Conservation (phyloP, 2,329 filamentous ascomycete species). For the Paramyrothecium roridum region DNA sequence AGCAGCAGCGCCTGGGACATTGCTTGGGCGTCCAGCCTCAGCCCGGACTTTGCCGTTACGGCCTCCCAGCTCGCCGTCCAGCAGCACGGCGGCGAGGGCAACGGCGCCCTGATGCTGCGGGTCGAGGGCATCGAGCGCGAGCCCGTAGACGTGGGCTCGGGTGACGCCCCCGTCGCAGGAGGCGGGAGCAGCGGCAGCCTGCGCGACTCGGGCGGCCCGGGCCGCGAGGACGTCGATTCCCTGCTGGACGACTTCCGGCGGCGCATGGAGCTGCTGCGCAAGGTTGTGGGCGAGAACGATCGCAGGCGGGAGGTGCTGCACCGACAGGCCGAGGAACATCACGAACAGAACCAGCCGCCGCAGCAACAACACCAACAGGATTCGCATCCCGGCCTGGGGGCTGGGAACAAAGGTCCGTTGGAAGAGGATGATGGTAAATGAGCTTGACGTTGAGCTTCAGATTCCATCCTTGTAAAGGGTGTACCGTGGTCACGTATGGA, state of each 20-base stretch:
- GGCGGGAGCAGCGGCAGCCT: constrained; percentile 13
- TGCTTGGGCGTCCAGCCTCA: constrained; percentile 68
- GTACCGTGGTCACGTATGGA: no score
- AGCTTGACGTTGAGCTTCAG: not conserved
- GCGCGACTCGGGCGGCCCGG: constrained; percentile 21
- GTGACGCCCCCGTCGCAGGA: constrained; percentile 21
- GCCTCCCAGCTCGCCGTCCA: constrained; percentile 39
- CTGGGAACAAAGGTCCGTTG: constrained; percentile 4
- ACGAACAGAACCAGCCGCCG: constrained; percentile 1
- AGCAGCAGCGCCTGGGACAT: constrained; percentile 49
- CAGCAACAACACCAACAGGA: constrained; percentile 8
- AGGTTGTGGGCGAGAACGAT: constrained; percentile 50
- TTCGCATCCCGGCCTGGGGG: constrained; percentile 7
- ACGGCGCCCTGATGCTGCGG: constrained; percentile 27
- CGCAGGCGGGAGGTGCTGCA: constrained; percentile 32
- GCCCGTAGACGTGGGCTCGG: constrained; percentile 21
- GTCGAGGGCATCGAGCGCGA: constrained; percentile 36
- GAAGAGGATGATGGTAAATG: not conserved
- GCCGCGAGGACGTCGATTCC: constrained; percentile 44
- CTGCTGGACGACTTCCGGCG: constrained; percentile 56
- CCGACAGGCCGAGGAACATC: constrained; percentile 1
- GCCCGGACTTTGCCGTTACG: constrained; percentile 66
- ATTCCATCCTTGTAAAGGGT: no score
- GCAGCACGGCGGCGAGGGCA: constrained; percentile 32
- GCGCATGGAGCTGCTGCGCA: constrained; percentile 52